These are phyloP conservation scores for Beta macrorhiza DNA, from an alignment of 179 eudicot species.

Conservation along the genomic window DNA sequence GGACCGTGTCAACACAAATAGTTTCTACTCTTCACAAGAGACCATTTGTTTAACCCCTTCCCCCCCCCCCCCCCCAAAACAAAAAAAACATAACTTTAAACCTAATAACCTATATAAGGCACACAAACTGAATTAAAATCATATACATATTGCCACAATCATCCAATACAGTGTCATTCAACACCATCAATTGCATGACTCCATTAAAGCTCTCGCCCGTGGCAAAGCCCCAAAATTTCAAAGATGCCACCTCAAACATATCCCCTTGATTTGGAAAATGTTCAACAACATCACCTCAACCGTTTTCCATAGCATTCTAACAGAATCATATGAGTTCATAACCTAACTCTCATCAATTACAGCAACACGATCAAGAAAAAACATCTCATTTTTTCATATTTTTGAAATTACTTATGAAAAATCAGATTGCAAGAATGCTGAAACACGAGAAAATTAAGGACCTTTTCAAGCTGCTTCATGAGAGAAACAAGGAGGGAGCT, in stretches of 20 bases:
- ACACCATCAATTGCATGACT: background rate
- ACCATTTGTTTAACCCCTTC: background rate
- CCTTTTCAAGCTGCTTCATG: constrained; percentile 98
- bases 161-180: background rate
- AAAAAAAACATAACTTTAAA: background rate
- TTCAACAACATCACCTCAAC: background rate
- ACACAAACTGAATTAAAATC: background rate
- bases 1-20: background rate
- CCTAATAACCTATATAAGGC: background rate
- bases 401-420: background rate
- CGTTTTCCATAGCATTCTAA: background rate
- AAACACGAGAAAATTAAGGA: constrained; percentile 6
- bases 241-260: background rate
- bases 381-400: background rate
- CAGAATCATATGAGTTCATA: background rate
- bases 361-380: background rate
- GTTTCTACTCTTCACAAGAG: background rate
- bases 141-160: background rate
- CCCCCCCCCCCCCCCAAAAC: too few species aligned
- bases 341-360: constrained; percentile 5
- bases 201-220: background rate
- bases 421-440: background rate
- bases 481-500: constrained; percentile 74
- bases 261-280: background rate
- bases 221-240: background rate